A percentile compares a stretch with the other conserved stretches of the same genome.
Conservation (phyloP, 495 filamentous ascomycete species). For the Thermothielavioides terrestris region DNA sequence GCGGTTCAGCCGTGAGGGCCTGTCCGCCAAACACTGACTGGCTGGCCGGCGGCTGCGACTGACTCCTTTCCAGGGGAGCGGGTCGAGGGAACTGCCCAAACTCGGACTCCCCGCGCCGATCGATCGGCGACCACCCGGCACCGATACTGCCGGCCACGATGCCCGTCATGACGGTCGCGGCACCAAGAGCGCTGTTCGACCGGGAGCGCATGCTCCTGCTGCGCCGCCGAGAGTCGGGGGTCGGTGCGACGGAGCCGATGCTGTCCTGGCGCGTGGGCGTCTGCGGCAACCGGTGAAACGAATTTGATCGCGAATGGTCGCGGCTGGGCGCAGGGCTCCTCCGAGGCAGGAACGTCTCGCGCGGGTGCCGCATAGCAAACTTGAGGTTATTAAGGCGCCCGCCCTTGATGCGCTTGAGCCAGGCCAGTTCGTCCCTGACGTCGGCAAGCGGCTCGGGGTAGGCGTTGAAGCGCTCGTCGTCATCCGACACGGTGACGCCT, state of each 20-base stretch:
- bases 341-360: constrained; percentile 60
- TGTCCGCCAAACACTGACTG: constrained; percentile 19
- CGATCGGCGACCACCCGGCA: constrained; percentile 80
- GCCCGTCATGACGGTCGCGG: constrained; percentile 78
- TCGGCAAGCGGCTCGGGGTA: constrained; percentile 67
- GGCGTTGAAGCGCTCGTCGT: constrained; percentile 58
- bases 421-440: constrained; percentile 71
- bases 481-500: constrained; percentile 60
- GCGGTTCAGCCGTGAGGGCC: constrained; percentile 31
- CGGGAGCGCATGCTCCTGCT: constrained; percentile 64
- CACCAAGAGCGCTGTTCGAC: constrained; percentile 78
- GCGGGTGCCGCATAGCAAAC: constrained; percentile 74
- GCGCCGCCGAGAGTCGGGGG: constrained; percentile 65
- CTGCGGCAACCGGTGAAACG: constrained; percentile 44
- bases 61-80: constrained; percentile 8
- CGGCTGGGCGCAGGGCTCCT: constrained; percentile 58
- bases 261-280: constrained; percentile 57
- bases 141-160: constrained; percentile 80
- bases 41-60: constrained; percentile 20
- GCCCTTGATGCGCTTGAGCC: constrained; percentile 85
- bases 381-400: constrained; percentile 81
- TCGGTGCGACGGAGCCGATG: constrained; percentile 46
- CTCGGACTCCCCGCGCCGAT: constrained; percentile 31
- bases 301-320: constrained; percentile 59
- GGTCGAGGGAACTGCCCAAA: constrained; percentile 21